phyloP scores from a whole-genome alignment of 1,139 yeast genomes.

The Yamadazyma mexicana region DNA sequence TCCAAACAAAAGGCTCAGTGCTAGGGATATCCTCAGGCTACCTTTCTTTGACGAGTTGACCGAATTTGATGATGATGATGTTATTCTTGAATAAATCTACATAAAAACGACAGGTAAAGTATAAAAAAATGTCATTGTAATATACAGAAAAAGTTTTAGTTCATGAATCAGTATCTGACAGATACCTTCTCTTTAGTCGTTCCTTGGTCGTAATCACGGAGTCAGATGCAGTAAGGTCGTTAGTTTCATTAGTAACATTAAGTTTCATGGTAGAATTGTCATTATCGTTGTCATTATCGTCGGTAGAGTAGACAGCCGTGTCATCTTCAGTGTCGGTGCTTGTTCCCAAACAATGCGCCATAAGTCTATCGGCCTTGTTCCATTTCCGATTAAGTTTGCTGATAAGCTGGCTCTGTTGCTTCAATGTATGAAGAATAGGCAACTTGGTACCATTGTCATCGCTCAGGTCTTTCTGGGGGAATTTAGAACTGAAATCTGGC shows the following conservation, averaged over 20 bases:
- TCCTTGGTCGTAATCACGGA: not conserved
- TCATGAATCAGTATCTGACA: constrained; percentile 12
- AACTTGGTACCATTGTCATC: constrained; percentile 6
- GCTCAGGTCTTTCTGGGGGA: constrained; percentile 4
- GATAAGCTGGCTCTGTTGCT: constrained; percentile 34
- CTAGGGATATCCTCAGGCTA: constrained; percentile 54
- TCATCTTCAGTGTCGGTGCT: constrained; percentile 1
- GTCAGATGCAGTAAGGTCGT: constrained; percentile 5
- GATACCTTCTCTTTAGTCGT: constrained; percentile 14
- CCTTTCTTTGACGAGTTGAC: constrained; percentile 52
- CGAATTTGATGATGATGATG: constrained; percentile 31
- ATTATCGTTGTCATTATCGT: constrained; percentile 1
- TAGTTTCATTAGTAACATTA: too few species aligned
- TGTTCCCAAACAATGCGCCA: constrained; percentile 1
- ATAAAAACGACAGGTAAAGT: too few species aligned
- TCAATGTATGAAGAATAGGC: constrained; percentile 13
- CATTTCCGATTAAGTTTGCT: constrained; percentile 37
- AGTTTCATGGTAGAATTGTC: not conserved
- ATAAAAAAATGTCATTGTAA: constrained; percentile 6
- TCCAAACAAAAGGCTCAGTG: constrained; percentile 53
- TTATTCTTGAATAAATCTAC: constrained; percentile 22
- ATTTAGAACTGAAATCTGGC: constrained; percentile 8
- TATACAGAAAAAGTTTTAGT: constrained; percentile 3
- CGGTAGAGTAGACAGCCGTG: not conserved
- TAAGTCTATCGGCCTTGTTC: constrained; percentile 23